Percentiles rank a stretch among this genome's conserved stretches.
These are phyloP conservation scores for Purpureocillium takamizusanense DNA, from an alignment of 2,329 filamentous ascomycete species.

Conservation along the genomic window DNA sequence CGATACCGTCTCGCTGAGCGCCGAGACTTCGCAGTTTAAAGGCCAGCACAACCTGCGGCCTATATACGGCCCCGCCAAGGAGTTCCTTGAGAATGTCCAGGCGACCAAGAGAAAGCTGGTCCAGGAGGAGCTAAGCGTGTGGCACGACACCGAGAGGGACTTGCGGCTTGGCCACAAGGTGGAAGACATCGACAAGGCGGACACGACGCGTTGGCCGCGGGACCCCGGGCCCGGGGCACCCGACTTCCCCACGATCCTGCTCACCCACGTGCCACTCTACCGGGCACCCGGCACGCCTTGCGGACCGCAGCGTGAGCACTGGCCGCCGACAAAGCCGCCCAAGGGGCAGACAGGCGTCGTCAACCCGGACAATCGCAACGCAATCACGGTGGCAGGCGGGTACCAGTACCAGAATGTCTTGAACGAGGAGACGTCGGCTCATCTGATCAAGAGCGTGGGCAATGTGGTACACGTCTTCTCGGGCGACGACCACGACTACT, in stretches of 20 bases:
- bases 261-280: conserved; percentile 87
- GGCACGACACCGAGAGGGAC: conserved; percentile 50
- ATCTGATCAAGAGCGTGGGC: conserved; percentile 68
- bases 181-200: conserved; percentile 44
- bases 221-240: conserved; percentile 34
- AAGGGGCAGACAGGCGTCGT: conserved; percentile 46
- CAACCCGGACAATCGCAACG: conserved; percentile 60
- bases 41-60: conserved; percentile 41
- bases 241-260: conserved; percentile 77
- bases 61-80: conserved; percentile 67
- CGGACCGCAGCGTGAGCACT: conserved; percentile 76
- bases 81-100: conserved; percentile 65
- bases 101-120: conserved; percentile 58
- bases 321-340: conserved; percentile 58
- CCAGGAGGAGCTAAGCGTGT: conserved; percentile 56
- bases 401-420: conserved; percentile 98
- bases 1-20: conserved; percentile 81
- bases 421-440: conserved; percentile 63
- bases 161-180: conserved; percentile 49
- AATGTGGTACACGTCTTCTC: conserved; percentile 84
- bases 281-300: conserved; percentile 76
- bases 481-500: conserved; percentile 97
- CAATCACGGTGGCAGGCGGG: conserved; percentile 67
- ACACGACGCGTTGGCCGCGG: conserved; percentile 18
- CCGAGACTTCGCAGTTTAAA: conserved; percentile 45